phyloP scores from a whole-genome alignment of 768 basidiomycete species.

The Trametes sanguinea region DNA sequence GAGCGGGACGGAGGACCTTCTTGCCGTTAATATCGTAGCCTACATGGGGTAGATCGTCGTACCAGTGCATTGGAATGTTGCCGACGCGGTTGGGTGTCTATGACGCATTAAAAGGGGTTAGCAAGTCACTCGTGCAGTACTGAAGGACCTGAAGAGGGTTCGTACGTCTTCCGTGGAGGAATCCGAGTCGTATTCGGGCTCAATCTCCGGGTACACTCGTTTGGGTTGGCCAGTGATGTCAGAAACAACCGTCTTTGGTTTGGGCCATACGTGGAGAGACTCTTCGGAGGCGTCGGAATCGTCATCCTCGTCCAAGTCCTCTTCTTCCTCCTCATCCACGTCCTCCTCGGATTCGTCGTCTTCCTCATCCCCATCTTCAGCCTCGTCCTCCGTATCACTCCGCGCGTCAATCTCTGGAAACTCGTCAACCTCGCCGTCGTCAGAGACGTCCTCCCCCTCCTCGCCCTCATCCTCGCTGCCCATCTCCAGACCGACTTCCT shows the following conservation, averaged over 20 bases:
- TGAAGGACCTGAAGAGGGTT: slow-evolving; percentile 8
- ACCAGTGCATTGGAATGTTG: slow-evolving; percentile 96
- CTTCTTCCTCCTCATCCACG: slow-evolving; percentile 38
- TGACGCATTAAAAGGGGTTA: slow-evolving; percentile 8
- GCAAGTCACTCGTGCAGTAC: slow-evolving; percentile 8
- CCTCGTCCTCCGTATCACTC: slow-evolving; percentile 36
- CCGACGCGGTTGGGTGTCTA: slow-evolving; percentile 96
- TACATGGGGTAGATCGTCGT: slow-evolving; percentile 98
- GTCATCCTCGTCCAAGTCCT: slow-evolving; percentile 39
- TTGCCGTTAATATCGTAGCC: slow-evolving; percentile 96
- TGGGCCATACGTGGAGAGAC: slow-evolving; percentile 59
- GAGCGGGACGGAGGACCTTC: slow-evolving; percentile 89
- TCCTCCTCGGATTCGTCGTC: slow-evolving; percentile 38
- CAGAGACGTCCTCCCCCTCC: slow-evolving; percentile 49
- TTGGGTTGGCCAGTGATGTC: slow-evolving; percentile 84
- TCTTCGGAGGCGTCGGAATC: slow-evolving; percentile 40
- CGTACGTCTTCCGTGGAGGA: slow-evolving; percentile 90
- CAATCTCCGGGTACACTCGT: slow-evolving; percentile 84
- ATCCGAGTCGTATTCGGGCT: slow-evolving; percentile 89
- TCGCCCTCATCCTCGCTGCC: slow-evolving; percentile 72
- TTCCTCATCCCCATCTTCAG: slow-evolving; percentile 34
- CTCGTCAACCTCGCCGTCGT: slow-evolving; percentile 39
- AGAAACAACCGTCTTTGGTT: slow-evolving; percentile 69
- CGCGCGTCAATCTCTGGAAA: slow-evolving; percentile 28
- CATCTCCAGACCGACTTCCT: slow-evolving; percentile 63